Percentiles rank a stretch among this genome's conserved stretches.
These are phyloP conservation scores for Maudiozyma bulderi DNA, from an alignment of 805 yeast genomes.

Conservation along the genomic window DNA sequence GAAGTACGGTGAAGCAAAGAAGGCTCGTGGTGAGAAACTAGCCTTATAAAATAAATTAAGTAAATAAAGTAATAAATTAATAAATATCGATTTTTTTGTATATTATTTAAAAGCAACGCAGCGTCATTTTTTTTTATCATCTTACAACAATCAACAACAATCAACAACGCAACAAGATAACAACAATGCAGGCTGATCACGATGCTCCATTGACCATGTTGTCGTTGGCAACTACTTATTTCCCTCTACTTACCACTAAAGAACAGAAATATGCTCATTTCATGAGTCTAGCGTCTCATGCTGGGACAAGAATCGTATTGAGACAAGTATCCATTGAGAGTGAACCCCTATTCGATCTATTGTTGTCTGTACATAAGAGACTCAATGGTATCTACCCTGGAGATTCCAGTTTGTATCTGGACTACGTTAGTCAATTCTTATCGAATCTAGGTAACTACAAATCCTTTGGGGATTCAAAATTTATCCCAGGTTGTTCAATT, in stretches of 20 bases:
- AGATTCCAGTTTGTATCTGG: slow-evolving; percentile 41
- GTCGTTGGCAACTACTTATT: slow-evolving; percentile 58
- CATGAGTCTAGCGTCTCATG: slow-evolving; percentile 73
- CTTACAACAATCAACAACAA: not conserved
- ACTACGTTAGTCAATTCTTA: slow-evolving; percentile 67
- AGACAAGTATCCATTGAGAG: slow-evolving; percentile 79
- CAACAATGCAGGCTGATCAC: slow-evolving; percentile 38
- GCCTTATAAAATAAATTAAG: slow-evolving; percentile 27
- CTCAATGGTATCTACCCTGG: slow-evolving; percentile 38
- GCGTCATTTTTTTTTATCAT: too few relatives aligned
- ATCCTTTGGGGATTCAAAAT: slow-evolving; percentile 83
- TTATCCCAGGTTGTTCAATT: slow-evolving; percentile 53
- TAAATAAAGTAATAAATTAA: too few relatives aligned
- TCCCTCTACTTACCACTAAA: slow-evolving; percentile 48
- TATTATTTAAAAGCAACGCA: too few relatives aligned
- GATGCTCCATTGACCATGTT: slow-evolving; percentile 64
- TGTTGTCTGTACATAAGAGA: slow-evolving; percentile 47
- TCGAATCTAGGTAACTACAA: slow-evolving; percentile 71
- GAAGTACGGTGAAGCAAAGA: slow-evolving; percentile 93
- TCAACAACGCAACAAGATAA: not conserved
- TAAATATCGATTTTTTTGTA: not conserved
- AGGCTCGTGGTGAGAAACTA: slow-evolving; percentile 54
- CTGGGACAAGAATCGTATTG: slow-evolving; percentile 70
- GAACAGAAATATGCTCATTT: slow-evolving; percentile 74
- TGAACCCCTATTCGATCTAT: slow-evolving; percentile 63